phyloP scores from a whole-genome alignment of 805 yeast genomes.

The Sugiyamaella mastotermitis region DNA sequence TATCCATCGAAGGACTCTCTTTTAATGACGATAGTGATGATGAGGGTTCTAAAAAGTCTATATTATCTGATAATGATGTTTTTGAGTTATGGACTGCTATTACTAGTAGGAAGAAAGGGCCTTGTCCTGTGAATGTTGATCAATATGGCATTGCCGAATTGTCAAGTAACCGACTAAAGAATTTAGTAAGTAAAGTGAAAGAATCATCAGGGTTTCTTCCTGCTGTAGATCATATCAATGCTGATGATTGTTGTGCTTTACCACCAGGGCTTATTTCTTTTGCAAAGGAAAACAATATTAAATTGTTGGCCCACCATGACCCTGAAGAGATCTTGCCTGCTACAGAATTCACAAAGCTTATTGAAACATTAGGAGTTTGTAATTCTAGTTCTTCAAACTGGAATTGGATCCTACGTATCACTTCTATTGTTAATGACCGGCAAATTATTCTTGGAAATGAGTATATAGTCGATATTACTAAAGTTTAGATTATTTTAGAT shows the following conservation, averaged over 20 bases:
- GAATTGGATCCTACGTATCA: constrained; percentile 22
- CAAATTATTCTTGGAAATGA: constrained; percentile 23
- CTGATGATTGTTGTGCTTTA: constrained; percentile 32
- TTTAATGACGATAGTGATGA: constrained; percentile 24
- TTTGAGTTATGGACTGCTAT: constrained; percentile 20
- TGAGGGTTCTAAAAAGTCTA: constrained; percentile 3
- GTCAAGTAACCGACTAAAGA: constrained; percentile 20
- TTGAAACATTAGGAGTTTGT: constrained; percentile 7
- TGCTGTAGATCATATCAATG: constrained; percentile 28
- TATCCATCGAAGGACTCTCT: constrained; percentile 26
- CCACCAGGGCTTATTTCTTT: constrained; percentile 28
- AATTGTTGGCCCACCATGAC: constrained; percentile 31
- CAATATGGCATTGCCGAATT: constrained; percentile 27
- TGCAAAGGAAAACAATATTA: constrained; percentile 24
- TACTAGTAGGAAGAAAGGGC: constrained; percentile 6
- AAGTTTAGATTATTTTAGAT: no score
- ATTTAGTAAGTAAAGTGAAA: constrained; percentile 15
- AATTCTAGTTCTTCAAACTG: constrained; percentile 5
- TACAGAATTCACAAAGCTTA: constrained; percentile 8
- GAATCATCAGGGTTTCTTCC: constrained; percentile 14
- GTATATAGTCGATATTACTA: constrained; percentile 19
- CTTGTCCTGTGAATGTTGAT: constrained; percentile 12
- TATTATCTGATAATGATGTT: constrained; percentile 14
- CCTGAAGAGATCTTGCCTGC: constrained; percentile 22
- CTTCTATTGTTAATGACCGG: constrained; percentile 17